Base-by-base conservation (phyloP, 2,329 filamentous ascomycete genomes). In the Aspergillus tamarii region DNA sequence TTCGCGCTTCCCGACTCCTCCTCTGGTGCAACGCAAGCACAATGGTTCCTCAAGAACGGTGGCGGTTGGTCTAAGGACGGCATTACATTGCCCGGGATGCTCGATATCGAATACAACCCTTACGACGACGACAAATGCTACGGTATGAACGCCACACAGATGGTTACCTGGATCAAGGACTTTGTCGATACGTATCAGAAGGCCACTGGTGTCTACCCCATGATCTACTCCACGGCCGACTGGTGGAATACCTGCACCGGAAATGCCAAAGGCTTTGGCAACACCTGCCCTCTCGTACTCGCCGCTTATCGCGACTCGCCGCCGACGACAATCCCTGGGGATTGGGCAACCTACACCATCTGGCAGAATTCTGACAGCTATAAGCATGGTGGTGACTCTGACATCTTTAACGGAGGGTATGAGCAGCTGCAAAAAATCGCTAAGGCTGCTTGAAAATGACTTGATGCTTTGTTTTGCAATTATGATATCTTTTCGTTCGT, bases 181-280 rank as follows among this genome's bases (percentile, higher is more conserved):
- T 87, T 87, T 70, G 80, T 82, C 65, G 74, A 84, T 58, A 81
- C 77, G 6, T 87, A 87, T 69, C 75, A 83, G 61, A 43, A 66
- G 28, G 70, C 68, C n/a, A 84, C 82, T 2, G 76, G 78, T 1
- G 76, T 81, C 3, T 84, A 83, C 60, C 85, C 84, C 0, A 73
- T 87, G 67, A 77, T 87, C 55, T 87, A 86, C 70, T 82, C 81
- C 46, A 84, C 78, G 41, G 78, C 81, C 9, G 79, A 79, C 63
- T 87, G 84, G 84, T 87, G 84, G 85, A 73, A 69, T 10, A 69
- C 71, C 26, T 87, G 84, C 74, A 85, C 84, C 0, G 84, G 83
- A 6, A 81, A 83, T 69, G 81, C 77, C n/a, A 72, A 70, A 14
- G 79, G 75, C 5, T 86, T 87, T 63, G 71, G 71, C n/a, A 68